Conservation (phyloP, 345 rosid genomes). For the Aquilaria sinensis region DNA sequence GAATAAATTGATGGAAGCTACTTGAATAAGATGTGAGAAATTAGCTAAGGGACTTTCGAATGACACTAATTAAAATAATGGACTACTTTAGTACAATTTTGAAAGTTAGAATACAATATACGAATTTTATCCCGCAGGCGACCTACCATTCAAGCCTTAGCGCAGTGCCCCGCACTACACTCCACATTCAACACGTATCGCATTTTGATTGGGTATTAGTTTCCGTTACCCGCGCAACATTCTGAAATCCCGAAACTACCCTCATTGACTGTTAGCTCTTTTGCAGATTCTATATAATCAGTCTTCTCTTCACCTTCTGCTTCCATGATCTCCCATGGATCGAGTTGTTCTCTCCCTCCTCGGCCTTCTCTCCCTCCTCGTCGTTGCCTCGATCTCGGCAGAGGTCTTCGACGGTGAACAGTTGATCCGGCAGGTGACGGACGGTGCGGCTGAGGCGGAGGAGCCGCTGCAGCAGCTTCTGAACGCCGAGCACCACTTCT, state of each 20-base stretch:
- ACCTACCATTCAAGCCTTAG: constrained; percentile 12
- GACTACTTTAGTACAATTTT: too few species aligned
- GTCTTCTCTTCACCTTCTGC: background rate
- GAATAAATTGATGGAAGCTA: too few species aligned
- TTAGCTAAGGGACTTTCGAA: too few species aligned
- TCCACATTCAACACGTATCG: constrained; percentile 19
- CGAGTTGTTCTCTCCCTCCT: constrained; percentile 18
- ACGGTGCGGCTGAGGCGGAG: constrained; percentile 28
- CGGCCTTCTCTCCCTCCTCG: constrained; percentile 22
- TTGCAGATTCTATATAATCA: constrained; percentile 7
- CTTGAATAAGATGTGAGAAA: too few species aligned
- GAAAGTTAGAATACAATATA: too few species aligned
- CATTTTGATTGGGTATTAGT: constrained; percentile 4
- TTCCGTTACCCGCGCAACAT: constrained; percentile 5
- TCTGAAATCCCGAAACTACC: constrained; percentile 16
- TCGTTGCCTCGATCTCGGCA: constrained; percentile 25
- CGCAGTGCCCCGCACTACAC: background rate
- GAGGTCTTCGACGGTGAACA: constrained; percentile 30
- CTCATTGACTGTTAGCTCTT: constrained; percentile 14
- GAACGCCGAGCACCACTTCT: constrained; percentile 53
- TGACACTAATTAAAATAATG: too few species aligned
- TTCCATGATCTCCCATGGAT: constrained; percentile 29
- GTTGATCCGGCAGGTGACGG: constrained; percentile 74
- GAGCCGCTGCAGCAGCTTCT: constrained; percentile 29
- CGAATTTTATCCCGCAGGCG: too few species aligned